phyloP scores from a whole-genome alignment of 2,329 filamentous ascomycete species.

The Trichoderma koningiopsis region DNA sequence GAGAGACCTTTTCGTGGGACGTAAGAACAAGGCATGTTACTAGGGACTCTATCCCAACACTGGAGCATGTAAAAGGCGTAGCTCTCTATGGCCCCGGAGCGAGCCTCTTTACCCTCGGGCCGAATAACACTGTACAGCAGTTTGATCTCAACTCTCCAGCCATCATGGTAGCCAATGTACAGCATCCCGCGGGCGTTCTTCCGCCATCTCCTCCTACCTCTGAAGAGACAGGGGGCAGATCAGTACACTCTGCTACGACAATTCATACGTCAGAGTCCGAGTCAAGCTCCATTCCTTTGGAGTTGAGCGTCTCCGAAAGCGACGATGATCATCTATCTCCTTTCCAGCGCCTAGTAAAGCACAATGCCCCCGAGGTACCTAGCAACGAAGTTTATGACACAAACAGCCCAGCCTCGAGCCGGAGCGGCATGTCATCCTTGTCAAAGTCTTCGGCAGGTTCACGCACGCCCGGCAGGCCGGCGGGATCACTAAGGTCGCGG shows the following conservation, averaged over 20 bases:
- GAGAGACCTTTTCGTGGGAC: constrained; percentile 94
- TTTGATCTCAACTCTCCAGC: constrained; percentile 87
- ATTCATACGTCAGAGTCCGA: constrained; percentile 57
- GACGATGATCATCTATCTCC: constrained; percentile 79
- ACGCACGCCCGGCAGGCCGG: constrained; percentile 52
- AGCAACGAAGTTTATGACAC: constrained; percentile 65
- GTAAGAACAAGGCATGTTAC: constrained; percentile 97
- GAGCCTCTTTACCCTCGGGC: constrained; percentile 87
- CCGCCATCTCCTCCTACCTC: constrained; percentile 83
- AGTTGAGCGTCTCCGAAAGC: constrained; percentile 66
- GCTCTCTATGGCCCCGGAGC: constrained; percentile 88
- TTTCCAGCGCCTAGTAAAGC: constrained; percentile 72
- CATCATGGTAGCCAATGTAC: constrained; percentile 80
- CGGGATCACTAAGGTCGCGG: constrained; percentile 55
- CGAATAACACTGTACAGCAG: constrained; percentile 88
- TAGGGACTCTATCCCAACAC: constrained; percentile 82
- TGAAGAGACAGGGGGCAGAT: constrained; percentile 65
- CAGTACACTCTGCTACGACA: constrained; percentile 49
- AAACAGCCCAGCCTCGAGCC: constrained; percentile 66
- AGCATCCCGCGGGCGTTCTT: constrained; percentile 77
- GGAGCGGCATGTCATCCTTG: constrained; percentile 62
- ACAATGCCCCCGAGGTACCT: constrained; percentile 60
- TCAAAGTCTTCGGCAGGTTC: constrained; percentile 59
- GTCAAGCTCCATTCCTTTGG: constrained; percentile 56
- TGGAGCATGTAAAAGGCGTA: constrained; percentile 78